A percentile compares a stretch with the other conserved stretches of the same genome.
phyloP scores from a whole-genome alignment of 2,329 filamentous ascomycete genomes.

The Diaporthe eres region DNA sequence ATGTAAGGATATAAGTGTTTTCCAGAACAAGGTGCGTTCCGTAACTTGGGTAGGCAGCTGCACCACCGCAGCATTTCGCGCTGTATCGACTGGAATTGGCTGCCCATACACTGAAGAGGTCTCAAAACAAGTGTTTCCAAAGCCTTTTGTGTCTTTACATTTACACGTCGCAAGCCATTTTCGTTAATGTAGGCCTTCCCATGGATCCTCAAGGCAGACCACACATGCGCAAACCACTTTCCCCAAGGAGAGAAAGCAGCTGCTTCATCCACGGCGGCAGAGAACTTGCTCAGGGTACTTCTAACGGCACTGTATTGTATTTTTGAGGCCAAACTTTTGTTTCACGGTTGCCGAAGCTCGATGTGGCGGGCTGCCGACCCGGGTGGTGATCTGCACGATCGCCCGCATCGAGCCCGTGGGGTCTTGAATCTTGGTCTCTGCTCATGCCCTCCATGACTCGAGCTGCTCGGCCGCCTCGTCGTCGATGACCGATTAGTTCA shows the following conservation, averaged over 20 bases:
- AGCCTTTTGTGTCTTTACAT: neutral
- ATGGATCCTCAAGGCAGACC: neutral
- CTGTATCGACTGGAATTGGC: neutral
- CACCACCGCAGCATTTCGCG: neutral
- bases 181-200: neutral
- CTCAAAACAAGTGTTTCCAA: too few relatives aligned
- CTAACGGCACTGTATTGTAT: too few relatives aligned
- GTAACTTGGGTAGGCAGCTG: neutral
- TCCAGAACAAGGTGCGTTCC: neutral
- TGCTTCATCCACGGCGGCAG: neutral
- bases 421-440: constrained; percentile 58
- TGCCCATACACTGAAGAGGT: too few relatives aligned
- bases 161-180: neutral
- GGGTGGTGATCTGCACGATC: constrained; percentile 75
- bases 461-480: constrained; percentile 50
- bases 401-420: constrained; percentile 62
- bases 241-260: neutral
- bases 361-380: constrained; percentile 63
- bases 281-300: too few relatives aligned
- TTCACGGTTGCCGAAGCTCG: neutral
- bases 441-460: constrained; percentile 56
- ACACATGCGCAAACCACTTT: neutral
- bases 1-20: too few relatives aligned
- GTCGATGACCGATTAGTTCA: constrained; percentile 52
- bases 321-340: too few relatives aligned